Evolutionary conservation across 2,329 filamentous ascomycete species (phyloP).

Genomic region (Botryosphaeria dothidea): DNA sequence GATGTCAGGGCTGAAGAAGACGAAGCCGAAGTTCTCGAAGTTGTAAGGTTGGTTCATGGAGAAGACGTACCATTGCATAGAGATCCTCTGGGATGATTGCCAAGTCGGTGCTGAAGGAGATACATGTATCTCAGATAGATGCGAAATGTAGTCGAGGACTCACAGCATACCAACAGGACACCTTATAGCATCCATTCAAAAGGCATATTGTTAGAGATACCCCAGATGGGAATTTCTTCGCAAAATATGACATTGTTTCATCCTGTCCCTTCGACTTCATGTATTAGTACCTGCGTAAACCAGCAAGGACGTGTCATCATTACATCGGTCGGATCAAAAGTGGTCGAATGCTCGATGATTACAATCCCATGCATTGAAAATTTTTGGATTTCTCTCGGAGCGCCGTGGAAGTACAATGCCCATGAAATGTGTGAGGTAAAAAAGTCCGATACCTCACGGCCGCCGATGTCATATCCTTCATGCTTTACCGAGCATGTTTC

Average conservation of each 20-base stretch:
- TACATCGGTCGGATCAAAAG: not conserved
- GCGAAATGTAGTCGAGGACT: too few relatives aligned
- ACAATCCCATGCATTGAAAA: conserved; percentile 37
- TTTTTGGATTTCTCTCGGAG: conserved; percentile 45
- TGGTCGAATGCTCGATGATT: conserved; percentile 13
- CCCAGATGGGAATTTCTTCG: too few relatives aligned
- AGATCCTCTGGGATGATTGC: too few relatives aligned
- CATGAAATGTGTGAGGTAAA: conserved; percentile 19
- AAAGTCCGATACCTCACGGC: conserved; percentile 20
- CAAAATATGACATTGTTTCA: too few relatives aligned
- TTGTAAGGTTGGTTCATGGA: conserved; percentile 49
- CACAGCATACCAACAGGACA: too few relatives aligned
- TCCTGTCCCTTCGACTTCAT: too few relatives aligned
- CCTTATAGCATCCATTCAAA: too few relatives aligned
- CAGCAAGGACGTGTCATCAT: not conserved
- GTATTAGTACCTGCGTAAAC: too few relatives aligned
- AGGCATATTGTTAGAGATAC: too few relatives aligned
- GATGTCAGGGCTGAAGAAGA: conserved; percentile 74
- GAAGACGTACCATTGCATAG: too few relatives aligned
- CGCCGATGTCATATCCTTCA: conserved; percentile 20
- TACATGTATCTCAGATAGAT: too few relatives aligned
- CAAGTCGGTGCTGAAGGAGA: too few relatives aligned
- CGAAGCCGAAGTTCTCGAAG: conserved; percentile 81
- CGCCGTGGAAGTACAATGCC: conserved; percentile 39
- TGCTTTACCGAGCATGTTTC: conserved; percentile 17